Base-by-base conservation (phyloP, 2,329 filamentous ascomycete genomes). In the Colletotrichum lindemuthianum region DNA sequence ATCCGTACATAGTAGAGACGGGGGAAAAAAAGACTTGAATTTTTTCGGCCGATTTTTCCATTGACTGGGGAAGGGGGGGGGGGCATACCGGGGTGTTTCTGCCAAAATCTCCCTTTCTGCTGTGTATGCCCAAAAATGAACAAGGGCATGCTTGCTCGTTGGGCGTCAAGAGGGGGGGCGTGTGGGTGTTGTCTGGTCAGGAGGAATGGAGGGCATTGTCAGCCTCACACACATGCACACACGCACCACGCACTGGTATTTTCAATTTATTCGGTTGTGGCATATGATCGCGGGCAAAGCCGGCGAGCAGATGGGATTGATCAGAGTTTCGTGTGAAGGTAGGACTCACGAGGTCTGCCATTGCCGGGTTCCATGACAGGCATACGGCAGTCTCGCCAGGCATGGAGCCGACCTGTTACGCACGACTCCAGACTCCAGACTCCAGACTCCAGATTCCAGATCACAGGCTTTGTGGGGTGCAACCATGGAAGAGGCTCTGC, bases 21-120 rank as follows among this genome's bases (percentile, higher is more conserved):
- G 43, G 9, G 36, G 6, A 15, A 16, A 34, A 44, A 34, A 10
- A 45, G 8, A 45, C 43, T 15, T n/a, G 4, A 50, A 45, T 34
- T 24, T 41, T 43, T 64, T 60, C 61, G 61, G 61, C 57, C 50
- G 61, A 51, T 55, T 64, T 52, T 60, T 32, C 39, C 24, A 24
- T 3, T 24, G 24, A 54, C 34, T 44, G 50, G 54, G 39, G 43
- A 10, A 24, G 13, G 13, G 45, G 37, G 13, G 13, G 45, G 16
- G 5, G 11, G 24, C 51, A 36, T 45, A 43, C 34, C 39, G 32
- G 10, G 36, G 13, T 33, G 51, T 48, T 13, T 37, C 33, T 33
- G 34, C 24, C 24, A 24, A 24, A 24, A 24, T 24, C 3, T 5
- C 36, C 16, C 34, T 56, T 9, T 24, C 24, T 24, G 24, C 24